Base-by-base conservation (phyloP, 306 rosid genomes). In the Albizia julibrissin region DNA sequence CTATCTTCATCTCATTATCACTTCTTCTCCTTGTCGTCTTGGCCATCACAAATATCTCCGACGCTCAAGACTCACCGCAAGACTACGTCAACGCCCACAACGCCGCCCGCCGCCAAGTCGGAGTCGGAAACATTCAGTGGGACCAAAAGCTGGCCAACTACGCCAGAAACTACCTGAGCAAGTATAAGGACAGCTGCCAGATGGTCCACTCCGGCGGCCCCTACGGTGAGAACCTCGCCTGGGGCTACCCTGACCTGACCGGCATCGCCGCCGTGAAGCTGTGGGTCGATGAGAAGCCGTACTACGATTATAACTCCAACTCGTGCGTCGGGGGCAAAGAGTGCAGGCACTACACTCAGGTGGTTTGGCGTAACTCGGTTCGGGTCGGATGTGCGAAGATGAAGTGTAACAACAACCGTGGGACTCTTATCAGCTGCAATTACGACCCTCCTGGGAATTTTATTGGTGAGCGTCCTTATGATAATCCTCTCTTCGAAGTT, bases 321-420 rank as follows among this genome's bases (percentile, higher is more conserved):
- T 43, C 56, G 12, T 71, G 75, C 22, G 56, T 71, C 0, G 75
- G 75, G 1, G 73, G 31, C 21, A 1, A 16, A 37, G n/a, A n/a
- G 39, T 87, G 90, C 0, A 43, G 78, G 11, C 88, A 85, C 34
- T 87, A 87, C 21, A 87, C 90, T 6, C 88, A 82, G 56, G 86
- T 87, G 8, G 88, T 85, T 14, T 84, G 90, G 90, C 74, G 73
- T 1, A 47, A 82, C 14, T 54, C 81, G 2, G 66, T 33, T 1
- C 78, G 62, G 11, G 7, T 87, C 0, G 90, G 88, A 6, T 87
- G 88, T 59, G 86, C 86, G 0, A 87, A 77, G 76, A 81, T 79
- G 5, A 66, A 1, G n/a, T 82, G 90, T 31, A 47, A 56, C 8
- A 26, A 67, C 29, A 79, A 79, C 10, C 16, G 47, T 3, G 78